These are phyloP conservation scores for Ustilago sp. DNA, from an alignment of 1,284 basidiomycete species.

Conservation along the genomic window DNA sequence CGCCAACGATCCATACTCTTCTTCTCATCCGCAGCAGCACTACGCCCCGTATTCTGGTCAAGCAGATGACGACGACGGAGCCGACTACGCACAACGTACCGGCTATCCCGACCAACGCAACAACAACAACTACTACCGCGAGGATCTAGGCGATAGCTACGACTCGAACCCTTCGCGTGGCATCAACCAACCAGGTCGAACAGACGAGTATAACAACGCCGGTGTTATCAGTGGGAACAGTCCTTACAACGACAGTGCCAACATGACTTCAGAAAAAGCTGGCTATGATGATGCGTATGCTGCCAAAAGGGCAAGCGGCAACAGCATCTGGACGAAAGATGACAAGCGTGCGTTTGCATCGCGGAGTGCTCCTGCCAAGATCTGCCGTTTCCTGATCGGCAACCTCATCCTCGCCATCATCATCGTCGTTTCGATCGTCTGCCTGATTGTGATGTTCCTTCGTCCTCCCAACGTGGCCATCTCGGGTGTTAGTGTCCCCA, in stretches of 20 bases:
- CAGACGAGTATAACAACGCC: constrained; percentile 9
- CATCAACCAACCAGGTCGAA: constrained; percentile 1
- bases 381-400: constrained; percentile 59
- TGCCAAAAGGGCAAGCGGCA: constrained; percentile 47
- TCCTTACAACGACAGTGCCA: constrained; percentile 3
- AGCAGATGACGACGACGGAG: constrained; percentile 10
- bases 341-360: constrained; percentile 59
- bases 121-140: constrained; percentile 1
- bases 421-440: constrained; percentile 58
- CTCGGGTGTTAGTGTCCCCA: constrained; percentile 39
- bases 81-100: constrained; percentile 8
- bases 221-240: constrained; percentile 19
- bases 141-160: constrained; percentile 28
- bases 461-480: constrained; percentile 65
- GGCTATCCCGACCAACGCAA: constrained; percentile 5
- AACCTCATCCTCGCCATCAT: constrained; percentile 59
- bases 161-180: constrained; percentile 26
- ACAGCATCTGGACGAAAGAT: constrained; percentile 63
- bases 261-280: constrained; percentile 32
- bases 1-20: constrained; percentile 33
- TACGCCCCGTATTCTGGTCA: constrained; percentile 19
- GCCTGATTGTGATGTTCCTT: constrained; percentile 62
- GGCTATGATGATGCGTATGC: constrained; percentile 25
- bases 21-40: constrained; percentile 11
- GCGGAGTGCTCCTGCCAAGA: constrained; percentile 54